Evolutionary conservation across 192 early-diverging fungal species (phyloP), one percentile per base, ranked within the genome.

Genomic region (Gigaspora rosea): DNA sequence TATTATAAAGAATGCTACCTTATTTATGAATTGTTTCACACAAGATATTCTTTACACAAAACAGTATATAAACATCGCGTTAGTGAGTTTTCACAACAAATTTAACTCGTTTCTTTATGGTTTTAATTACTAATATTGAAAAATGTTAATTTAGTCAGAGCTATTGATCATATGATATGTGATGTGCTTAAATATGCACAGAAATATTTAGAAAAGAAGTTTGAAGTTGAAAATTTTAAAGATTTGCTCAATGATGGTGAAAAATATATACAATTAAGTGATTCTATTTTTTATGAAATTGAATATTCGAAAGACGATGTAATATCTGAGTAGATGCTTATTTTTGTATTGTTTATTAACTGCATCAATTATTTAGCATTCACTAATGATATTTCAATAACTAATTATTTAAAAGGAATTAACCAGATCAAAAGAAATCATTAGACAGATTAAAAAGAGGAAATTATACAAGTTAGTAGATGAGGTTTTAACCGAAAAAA

Each of bases 41-140:
- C 92, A 0, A 88, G 93, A 0, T 93, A 92, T 78, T 90, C 88
- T 77, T 80, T 95, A 13, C 91, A 92, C 83, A 92, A 93, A 71
- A 88, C 90, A 18, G 89, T 98, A 8, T 99, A 99, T 80, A 94
- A 91, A 22, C 97, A 99, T 79, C 85, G 89, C 62, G 94, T 94
- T 8, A 85, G 88, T 52, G 91, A 86, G 75, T 88, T 56, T 8
- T 18, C 13, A 54, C 27, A 27, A 27, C 0, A 27, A 27, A 27
- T 27, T 11, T 11, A 56, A 18, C 12, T 4, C 36, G n/a, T 32
- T 20, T 78, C 33, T 27, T 9, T 66, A 32, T 15, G 20, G 71
- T 16, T 32, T 32, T 1, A 22, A 41, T 12, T 16, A 27, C 27
- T 27, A 32, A 74, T n/a, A 27, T 27, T 27, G 27, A 27, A n/a